Evolutionary conservation across 2,329 filamentous ascomycete genomes (phyloP).

Genomic region (Mycosphaerella sp.): DNA sequence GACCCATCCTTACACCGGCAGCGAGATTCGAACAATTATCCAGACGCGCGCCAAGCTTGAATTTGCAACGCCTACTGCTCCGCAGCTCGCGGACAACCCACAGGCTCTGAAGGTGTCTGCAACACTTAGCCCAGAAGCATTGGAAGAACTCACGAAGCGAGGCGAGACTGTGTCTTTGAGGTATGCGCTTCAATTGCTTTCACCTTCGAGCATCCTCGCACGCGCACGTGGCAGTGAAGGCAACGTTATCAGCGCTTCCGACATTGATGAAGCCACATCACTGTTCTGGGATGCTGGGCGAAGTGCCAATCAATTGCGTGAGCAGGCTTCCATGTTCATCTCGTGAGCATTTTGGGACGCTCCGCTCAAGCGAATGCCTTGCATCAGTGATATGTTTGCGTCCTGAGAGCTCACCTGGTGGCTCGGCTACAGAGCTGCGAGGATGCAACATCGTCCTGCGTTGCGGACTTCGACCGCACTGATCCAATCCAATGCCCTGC

Average conservation of each 20-base stretch:
- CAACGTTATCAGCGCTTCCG: conserved; percentile 45
- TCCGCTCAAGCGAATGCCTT: neutral
- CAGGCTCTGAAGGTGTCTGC: conserved; percentile 65
- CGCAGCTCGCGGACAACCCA: conserved; percentile 30
- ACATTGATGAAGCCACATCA: conserved; percentile 48
- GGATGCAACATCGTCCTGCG: neutral
- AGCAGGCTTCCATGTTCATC: conserved; percentile 32
- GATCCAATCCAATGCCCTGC: neutral
- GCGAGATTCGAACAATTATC: conserved; percentile 91
- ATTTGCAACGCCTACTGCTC: conserved; percentile 33
- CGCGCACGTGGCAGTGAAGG: conserved; percentile 52
- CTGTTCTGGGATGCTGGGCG: conserved; percentile 46
- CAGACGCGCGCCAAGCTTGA: conserved; percentile 60
- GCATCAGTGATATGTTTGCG: neutral
- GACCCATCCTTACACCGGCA: conserved; percentile 77
- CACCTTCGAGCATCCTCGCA: conserved; percentile 84
- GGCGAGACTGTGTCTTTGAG: conserved; percentile 84
- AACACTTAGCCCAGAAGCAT: conserved; percentile 69
- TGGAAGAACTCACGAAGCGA: conserved; percentile 80
- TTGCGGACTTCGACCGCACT: neutral
- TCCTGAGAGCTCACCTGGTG: neutral
- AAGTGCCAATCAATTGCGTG: conserved; percentile 38
- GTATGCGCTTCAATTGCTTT: conserved; percentile 88
- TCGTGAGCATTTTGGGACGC: conserved; percentile 28
- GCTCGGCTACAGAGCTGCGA: neutral